Evolutionary conservation across 2,329 filamentous ascomycete genomes (phyloP).

Genomic region (Pseudogymnoascus verrucosus): DNA sequence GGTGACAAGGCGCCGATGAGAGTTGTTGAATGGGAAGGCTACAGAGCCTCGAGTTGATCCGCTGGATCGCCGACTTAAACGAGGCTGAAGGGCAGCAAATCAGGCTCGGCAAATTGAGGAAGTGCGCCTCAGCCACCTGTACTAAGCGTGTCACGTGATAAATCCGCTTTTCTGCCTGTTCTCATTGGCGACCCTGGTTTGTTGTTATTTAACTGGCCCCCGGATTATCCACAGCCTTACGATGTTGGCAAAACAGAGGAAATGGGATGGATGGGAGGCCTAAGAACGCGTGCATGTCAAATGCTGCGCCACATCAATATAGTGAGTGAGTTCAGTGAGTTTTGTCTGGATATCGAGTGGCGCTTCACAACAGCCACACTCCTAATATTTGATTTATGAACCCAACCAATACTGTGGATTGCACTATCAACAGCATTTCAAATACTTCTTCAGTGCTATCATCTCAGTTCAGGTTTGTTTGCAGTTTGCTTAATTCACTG

Average conservation of each 20-base stretch:
- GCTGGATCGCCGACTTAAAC: constrained; percentile 4
- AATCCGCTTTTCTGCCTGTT: not conserved
- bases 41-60: constrained; percentile 7
- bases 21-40: constrained; percentile 8
- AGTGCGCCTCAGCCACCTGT: not conserved
- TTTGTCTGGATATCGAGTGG: not conserved
- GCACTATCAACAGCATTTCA: not conserved
- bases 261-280: not conserved
- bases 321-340: not conserved
- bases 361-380: not conserved
- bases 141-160: not conserved
- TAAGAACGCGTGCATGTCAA: not conserved
- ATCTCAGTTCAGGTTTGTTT: not conserved
- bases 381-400: not conserved
- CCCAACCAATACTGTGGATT: not conserved
- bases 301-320: not conserved
- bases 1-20: constrained; percentile 1
- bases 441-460: not conserved
- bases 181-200: not conserved
- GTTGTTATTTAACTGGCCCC: constrained; percentile 3
- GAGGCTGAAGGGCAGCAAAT: constrained; percentile 8
- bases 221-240: not conserved
- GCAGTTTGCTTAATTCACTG: not conserved
- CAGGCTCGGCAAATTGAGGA: constrained; percentile 6
- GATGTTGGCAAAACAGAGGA: not conserved